phyloP scores from a whole-genome alignment of 176 grass and related monocot genomes.

The Zea luxurians region DNA sequence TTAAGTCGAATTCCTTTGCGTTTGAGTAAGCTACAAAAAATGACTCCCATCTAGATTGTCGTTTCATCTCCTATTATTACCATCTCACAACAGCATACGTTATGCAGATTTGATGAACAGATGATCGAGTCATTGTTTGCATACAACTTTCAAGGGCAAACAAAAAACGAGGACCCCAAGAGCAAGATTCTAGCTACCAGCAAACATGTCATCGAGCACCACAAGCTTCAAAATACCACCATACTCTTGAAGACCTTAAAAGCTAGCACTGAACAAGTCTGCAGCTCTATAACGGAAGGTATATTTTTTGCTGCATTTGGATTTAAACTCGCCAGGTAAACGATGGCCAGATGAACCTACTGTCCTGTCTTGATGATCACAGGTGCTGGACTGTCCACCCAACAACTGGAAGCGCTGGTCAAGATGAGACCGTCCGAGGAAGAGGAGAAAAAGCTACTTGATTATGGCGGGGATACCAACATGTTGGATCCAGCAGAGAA shows the following conservation, averaged over 20 bases:
- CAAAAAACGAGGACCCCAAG: slow-evolving; percentile 55
- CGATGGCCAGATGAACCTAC: background rate
- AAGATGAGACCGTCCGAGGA: slow-evolving; percentile 88
- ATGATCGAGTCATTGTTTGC: slow-evolving; percentile 85
- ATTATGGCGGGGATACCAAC: slow-evolving; percentile 44
- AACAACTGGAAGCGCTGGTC: slow-evolving; percentile 76
- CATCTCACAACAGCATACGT: slow-evolving; percentile 29
- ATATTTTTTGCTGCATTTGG: background rate
- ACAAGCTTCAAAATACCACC: slow-evolving; percentile 85
- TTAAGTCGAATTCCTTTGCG: slow-evolving; percentile 86
- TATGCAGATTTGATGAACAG: slow-evolving; percentile 84
- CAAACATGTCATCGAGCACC: slow-evolving; percentile 83
- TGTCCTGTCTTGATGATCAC: background rate
- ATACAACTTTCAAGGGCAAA: slow-evolving; percentile 67
- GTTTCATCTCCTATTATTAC: slow-evolving; percentile 2
- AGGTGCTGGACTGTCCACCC: slow-evolving; percentile 72
- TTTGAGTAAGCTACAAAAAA: slow-evolving; percentile 54
- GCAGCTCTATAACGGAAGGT: slow-evolving; percentile 63
- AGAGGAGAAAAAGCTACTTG: slow-evolving; percentile 66
- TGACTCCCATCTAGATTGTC: background rate
- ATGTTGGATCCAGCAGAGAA: slow-evolving; percentile 83
- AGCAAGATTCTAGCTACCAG: slow-evolving; percentile 52
- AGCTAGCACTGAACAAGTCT: slow-evolving; percentile 63
- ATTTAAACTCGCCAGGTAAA: slow-evolving; percentile 1
- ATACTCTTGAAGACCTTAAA: slow-evolving; percentile 90